Evolutionary conservation across 164 flowering plant genomes (phyloP), one percentile per base, ranked within the genome.

Genomic region (Santalum album): DNA sequence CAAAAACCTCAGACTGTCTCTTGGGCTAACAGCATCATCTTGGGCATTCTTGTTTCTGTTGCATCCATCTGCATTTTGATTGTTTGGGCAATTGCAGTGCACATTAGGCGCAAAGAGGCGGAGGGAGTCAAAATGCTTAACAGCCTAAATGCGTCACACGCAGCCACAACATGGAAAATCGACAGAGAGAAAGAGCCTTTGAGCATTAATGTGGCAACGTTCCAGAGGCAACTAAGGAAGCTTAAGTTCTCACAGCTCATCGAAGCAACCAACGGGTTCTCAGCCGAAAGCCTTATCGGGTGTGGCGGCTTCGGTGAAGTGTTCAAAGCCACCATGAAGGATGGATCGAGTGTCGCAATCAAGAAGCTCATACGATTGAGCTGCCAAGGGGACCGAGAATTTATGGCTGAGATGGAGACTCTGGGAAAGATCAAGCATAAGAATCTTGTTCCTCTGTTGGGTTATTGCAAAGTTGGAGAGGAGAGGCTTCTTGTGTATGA

Each of bases 81-180:
- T 25, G 82, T 82, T 18, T 86, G 95, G 88, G 90, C 82, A 4
- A 74, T 90, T 15, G 94, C 89, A 4, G 69, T 83, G 78, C 77
- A 84, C 1, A 77, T 82, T 25, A 75, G 84, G 61, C 68, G 77
- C 34, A 77, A 55, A 49, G 89, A 83, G 54, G 82, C 82, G 9
- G 80, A 74, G 51, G 86, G 75, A n/a, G 77, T 68, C 12, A 79
- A 78, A 64, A 82, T 90, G 92, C 81, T 90, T 11, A 66, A 45
- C 15, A 78, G 82, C 55, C 60, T 90, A 42, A 82, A 82, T 45
- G 87, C 84, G 2, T 59, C 68, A 25, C 72, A 79, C 25, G 81
- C 88, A 0, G 81, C 94, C 0, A 89, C 97, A n/a, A 84, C 97
- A 53, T 90, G 97, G 97, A 81, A 86, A 62, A 75, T 86, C 22